Evolutionary conservation across 176 grass and related monocot genomes (phyloP).

Genomic region (Phoenix dactylifera): DNA sequence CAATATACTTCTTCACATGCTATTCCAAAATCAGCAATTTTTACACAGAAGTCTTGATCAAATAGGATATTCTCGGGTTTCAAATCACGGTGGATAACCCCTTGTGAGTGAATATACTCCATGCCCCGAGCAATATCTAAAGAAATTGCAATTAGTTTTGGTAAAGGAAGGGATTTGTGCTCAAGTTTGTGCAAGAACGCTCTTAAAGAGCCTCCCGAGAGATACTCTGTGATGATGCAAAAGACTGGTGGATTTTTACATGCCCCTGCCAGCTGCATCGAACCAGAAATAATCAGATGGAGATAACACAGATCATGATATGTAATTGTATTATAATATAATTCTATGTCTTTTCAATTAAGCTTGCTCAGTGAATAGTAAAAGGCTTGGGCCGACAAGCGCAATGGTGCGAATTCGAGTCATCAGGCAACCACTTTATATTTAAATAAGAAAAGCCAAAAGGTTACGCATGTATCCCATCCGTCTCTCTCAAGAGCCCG

Average conservation of each 20-base stretch:
- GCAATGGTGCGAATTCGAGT: too few relatives aligned
- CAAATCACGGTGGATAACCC: neutral
- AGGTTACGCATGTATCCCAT: too few relatives aligned
- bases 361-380: too few relatives aligned
- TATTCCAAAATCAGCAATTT: neutral
- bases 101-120: neutral
- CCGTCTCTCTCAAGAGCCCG: too few relatives aligned
- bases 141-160: neutral
- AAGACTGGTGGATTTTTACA: conserved; percentile 40
- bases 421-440: too few relatives aligned
- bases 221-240: neutral
- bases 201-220: neutral
- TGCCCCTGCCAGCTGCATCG: conserved; percentile 60
- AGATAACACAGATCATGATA: neutral
- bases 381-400: too few relatives aligned
- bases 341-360: too few relatives aligned
- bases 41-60: neutral
- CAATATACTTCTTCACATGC: neutral
- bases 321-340: too few relatives aligned
- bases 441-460: too few relatives aligned
- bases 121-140: conserved; percentile 1
- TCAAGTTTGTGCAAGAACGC: neutral
- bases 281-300: conserved; percentile 11
- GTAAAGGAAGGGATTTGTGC: neutral
- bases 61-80: neutral